phyloP scores from a whole-genome alignment of 192 early-diverging fungal genomes.

The Jimgerdemannia lactiflua region DNA sequence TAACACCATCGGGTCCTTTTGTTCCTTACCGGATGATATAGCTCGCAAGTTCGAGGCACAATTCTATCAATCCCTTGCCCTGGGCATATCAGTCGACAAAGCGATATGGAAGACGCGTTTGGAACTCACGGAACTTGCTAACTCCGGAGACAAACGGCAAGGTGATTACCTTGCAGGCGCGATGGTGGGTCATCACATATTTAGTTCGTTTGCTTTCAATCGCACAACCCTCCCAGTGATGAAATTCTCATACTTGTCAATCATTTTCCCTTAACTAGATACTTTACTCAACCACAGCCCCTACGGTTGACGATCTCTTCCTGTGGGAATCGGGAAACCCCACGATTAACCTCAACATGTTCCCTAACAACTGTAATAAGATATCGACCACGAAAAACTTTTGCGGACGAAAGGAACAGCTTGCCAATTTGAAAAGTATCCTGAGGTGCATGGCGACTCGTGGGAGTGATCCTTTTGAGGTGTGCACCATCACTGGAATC shows the following conservation, averaged over 20 bases:
- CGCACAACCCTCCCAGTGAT: too few relatives aligned
- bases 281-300: background rate
- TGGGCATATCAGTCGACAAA: background rate
- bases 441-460: background rate
- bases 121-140: background rate
- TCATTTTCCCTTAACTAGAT: background rate
- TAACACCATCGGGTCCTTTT: background rate
- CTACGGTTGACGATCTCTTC: background rate
- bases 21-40: background rate
- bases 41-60: background rate
- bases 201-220: background rate
- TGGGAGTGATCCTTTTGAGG: background rate
- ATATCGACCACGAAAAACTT: too few relatives aligned
- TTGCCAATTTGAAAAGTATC: background rate
- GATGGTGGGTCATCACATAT: background rate
- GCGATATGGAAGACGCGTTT: background rate
- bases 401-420: background rate
- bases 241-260: background rate
- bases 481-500: background rate
- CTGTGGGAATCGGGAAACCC: background rate
- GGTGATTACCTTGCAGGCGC: background rate
- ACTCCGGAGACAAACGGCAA: background rate
- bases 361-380: background rate
- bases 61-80: background rate
- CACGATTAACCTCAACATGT: background rate